phyloP scores from a whole-genome alignment of 768 basidiomycete species.

The Pulveroboletus sp. region DNA sequence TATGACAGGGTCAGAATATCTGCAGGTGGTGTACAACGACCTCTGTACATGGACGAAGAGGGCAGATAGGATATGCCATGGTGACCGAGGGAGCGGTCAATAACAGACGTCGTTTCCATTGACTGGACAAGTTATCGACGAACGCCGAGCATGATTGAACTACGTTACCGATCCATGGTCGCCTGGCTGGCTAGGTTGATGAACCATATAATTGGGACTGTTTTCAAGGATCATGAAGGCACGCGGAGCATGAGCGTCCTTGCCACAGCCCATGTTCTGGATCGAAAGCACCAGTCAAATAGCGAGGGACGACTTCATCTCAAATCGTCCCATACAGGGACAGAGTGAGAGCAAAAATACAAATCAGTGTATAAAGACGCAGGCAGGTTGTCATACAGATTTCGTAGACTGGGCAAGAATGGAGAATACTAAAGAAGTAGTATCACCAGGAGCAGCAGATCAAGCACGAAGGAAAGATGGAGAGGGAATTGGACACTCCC shows the following conservation, averaged over 20 bases:
- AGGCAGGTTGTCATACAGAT: no score
- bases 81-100: no score
- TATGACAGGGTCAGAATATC: background rate
- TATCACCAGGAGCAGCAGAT: background rate
- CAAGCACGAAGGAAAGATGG: background rate
- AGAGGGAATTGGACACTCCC: background rate
- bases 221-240: background rate
- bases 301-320: background rate
- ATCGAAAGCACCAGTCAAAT: background rate
- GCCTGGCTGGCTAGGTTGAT: background rate
- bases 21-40: background rate
- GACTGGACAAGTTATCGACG: background rate
- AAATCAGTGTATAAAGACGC: background rate
- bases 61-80: no score
- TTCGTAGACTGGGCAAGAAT: background rate
- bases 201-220: background rate
- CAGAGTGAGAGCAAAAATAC: background rate
- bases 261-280: background rate
- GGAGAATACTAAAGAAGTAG: background rate
- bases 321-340: background rate
- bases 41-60: background rate
- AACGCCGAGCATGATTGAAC: background rate
- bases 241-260: background rate
- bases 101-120: background rate
- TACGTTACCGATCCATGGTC: background rate